These are phyloP conservation scores for Microsporum canis DNA, from an alignment of 2,329 filamentous ascomycete species.

Conservation along the genomic window DNA sequence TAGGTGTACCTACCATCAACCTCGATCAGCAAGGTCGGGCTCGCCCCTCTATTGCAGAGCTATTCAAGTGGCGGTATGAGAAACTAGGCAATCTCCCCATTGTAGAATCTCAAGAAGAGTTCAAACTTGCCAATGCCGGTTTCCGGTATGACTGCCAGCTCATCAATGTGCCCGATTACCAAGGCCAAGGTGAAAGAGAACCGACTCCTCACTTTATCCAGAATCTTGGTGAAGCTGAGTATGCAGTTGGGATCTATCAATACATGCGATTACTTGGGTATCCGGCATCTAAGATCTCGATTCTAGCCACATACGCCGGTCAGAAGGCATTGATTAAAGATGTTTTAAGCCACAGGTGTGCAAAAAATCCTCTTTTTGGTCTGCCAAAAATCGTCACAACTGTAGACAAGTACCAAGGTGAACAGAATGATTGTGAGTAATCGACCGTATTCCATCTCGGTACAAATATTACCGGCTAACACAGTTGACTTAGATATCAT, in stretches of 20 bases:
- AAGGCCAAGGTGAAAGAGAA: constrained; percentile 75
- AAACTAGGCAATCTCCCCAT: constrained; percentile 66
- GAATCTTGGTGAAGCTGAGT: constrained; percentile 93
- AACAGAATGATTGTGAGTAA: constrained; percentile 82
- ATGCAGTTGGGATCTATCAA: constrained; percentile 86
- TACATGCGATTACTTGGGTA: constrained; percentile 97
- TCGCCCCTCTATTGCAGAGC: constrained; percentile 69
- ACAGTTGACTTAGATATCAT: constrained; percentile 59
- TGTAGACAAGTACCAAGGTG: constrained; percentile 97
- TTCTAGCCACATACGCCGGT: constrained; percentile 87
- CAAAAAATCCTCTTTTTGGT: constrained; percentile 72
- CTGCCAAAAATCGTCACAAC: constrained; percentile 83
- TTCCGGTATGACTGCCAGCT: constrained; percentile 95
- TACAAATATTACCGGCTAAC: background rate
- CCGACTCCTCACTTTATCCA: constrained; percentile 92
- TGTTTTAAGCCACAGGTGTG: constrained; percentile 72
- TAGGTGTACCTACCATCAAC: constrained; percentile 82
- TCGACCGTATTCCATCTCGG: background rate
- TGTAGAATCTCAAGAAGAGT: constrained; percentile 58
- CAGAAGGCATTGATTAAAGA: constrained; percentile 81
- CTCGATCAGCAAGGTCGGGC: constrained; percentile 91
- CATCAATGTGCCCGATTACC: constrained; percentile 89
- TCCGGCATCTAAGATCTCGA: constrained; percentile 69
- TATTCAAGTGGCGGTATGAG: constrained; percentile 90
- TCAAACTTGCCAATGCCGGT: constrained; percentile 72